Conservation (phyloP, 176 grass and related monocot species). For the Hordeum vulgare region DNA sequence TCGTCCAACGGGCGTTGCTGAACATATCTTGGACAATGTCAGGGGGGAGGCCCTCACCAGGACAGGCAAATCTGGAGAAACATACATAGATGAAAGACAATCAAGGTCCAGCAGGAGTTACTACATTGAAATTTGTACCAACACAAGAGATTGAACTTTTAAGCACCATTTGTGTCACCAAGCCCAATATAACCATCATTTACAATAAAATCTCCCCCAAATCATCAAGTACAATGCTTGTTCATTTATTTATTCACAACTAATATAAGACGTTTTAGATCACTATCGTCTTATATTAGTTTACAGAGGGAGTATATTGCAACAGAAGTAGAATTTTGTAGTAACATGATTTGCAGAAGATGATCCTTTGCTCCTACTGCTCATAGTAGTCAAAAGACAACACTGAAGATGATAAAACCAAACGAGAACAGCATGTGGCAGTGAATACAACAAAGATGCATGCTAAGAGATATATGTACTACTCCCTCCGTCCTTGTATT, state of each 20-base stretch:
- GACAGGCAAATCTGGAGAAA: conserved; percentile 69
- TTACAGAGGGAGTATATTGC: not conserved
- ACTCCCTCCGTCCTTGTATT: not conserved
- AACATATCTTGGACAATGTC: conserved; percentile 97
- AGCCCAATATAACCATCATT: not conserved
- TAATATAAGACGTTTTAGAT: too few species aligned
- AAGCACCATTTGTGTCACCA: not conserved
- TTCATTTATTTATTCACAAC: not conserved
- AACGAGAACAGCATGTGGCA: not conserved
- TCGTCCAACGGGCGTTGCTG: conserved; percentile 67
- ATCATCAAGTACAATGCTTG: not conserved
- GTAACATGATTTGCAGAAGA: not conserved
- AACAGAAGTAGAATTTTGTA: not conserved
- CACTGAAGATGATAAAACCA: not conserved
- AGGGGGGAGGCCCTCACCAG: conserved; percentile 82
- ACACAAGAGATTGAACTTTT: not conserved
- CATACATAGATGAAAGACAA: not conserved
- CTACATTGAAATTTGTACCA: not conserved
- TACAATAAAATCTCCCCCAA: not conserved
- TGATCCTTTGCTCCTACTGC: not conserved
- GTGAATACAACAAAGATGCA: not conserved
- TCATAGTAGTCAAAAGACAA: not conserved
- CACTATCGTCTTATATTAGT: too few species aligned
- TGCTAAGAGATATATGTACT: not conserved
- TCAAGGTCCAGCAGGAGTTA: conserved; percentile 3